Evolutionary conservation across 2,329 filamentous ascomycete species (phyloP), one percentile per base, ranked within the genome.

Genomic region (Colletotrichum eleusines): DNA sequence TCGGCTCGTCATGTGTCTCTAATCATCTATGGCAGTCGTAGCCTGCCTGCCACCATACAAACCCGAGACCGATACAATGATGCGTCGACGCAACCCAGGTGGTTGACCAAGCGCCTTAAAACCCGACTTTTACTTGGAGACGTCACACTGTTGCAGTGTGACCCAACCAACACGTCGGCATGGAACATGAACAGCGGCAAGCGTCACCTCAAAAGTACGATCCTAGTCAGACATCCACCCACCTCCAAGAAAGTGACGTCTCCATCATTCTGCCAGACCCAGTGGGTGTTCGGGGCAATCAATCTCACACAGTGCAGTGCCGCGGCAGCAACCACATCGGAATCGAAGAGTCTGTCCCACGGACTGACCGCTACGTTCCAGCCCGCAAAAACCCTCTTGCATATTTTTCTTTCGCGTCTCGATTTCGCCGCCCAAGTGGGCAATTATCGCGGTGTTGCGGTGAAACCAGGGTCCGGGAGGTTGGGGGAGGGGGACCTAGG

Each of bases 341-440:
- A 54, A n/a, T 63, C 33, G 33, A 28, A 44, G 12, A 44, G 20
- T 46, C 44, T 38, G 46, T 44, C 51, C 51, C 64, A 60, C 44
- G 44, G 64, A 63, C 64, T 63, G 64, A 68, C 64, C 58, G 69
- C 64, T 69, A 48, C 51, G 59, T 63, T 35, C 53, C 31, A 59
- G 44, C 28, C 35, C 48, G 23, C 58, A 58, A 23, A 44, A 44
- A 44, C 2, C 46, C 51, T 51, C 26, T 42, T 46, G 35, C 35
- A 48, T n/a, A n/a, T n/a, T n/a, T 23, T 54, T 46, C n/a, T n/a
- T 46, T n/a, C 12, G 12, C n/a, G 20, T 12, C 44, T 46, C 44
- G 9, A 5, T 46, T 53, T 68, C 69, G 40, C 35, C 31, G 64
- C 44, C 64, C 40, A 38, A 63, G 53, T 68, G 64, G 69, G 63